Conservation (phyloP, 345 rosid genomes). For the Erysimum cheiranthoides region DNA sequence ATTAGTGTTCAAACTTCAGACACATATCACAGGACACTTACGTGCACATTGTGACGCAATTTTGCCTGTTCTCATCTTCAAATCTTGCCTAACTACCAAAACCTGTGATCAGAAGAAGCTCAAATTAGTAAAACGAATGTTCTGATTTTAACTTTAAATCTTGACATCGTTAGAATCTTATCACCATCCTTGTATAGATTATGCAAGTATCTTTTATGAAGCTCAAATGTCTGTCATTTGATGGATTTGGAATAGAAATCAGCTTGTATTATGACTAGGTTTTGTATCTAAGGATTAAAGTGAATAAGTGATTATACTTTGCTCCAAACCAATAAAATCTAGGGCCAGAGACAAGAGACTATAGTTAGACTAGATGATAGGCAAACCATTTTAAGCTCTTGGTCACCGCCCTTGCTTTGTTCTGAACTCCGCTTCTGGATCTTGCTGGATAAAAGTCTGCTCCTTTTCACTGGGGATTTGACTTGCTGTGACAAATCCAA, state of each 20-base stretch:
- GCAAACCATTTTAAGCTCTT: slow-evolving; percentile 82
- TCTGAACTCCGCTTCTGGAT: slow-evolving; percentile 49
- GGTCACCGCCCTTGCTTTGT: slow-evolving; percentile 52
- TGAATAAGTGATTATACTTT: background rate
- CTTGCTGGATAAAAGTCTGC: slow-evolving; percentile 65
- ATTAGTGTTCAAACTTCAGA: slow-evolving; percentile 12
- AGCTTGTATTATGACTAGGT: slow-evolving; percentile 8
- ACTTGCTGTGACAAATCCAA: slow-evolving; percentile 69
- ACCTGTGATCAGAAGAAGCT: slow-evolving; percentile 59
- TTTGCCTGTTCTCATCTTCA: slow-evolving; percentile 89
- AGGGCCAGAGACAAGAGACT: background rate
- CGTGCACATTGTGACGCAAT: slow-evolving; percentile 93
- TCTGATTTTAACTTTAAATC: background rate
- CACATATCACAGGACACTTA: slow-evolving; percentile 46
- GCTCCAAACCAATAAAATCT: slow-evolving; percentile 17
- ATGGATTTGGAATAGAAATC: slow-evolving; percentile 2
- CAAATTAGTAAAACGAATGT: slow-evolving; percentile 19
- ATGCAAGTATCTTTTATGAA: background rate
- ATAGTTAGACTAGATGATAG: background rate
- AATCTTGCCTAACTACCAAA: slow-evolving; percentile 88
- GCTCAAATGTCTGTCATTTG: background rate
- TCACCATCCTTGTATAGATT: background rate
- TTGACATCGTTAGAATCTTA: background rate
- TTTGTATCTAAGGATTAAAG: background rate
- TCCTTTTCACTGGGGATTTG: slow-evolving; percentile 54